A percentile compares a stretch with the other conserved stretches of the same genome.
These are phyloP conservation scores for Nitzschia inconspicua DNA, from an alignment of 108 stramenopile genomes.

Conservation along the genomic window DNA sequence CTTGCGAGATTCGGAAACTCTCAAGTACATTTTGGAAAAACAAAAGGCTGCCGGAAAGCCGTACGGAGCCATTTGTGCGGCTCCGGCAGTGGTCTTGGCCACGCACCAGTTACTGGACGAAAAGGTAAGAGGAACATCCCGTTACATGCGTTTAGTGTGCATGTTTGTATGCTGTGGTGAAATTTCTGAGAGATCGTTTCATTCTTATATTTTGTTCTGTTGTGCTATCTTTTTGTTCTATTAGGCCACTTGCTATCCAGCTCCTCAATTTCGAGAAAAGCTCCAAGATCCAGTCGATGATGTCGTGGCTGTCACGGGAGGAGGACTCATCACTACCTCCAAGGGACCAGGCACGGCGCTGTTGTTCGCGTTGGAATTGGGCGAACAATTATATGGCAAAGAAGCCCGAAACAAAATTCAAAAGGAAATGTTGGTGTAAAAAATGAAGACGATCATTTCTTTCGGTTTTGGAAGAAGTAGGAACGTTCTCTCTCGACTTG, in stretches of 20 bases:
- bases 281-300: conserved; percentile 53
- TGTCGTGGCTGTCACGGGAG: conserved; percentile 71
- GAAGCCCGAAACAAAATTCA: conserved; percentile 55
- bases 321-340: conserved; percentile 63
- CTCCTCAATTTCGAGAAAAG: conserved; percentile 58
- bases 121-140: conserved; percentile 18
- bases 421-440: conserved; percentile 43
- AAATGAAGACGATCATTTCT: too few species aligned
- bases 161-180: too few species aligned
- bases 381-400: conserved; percentile 58
- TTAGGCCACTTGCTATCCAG: conserved; percentile 95
- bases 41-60: conserved; percentile 59
- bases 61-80: conserved; percentile 83
- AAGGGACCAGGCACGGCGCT: conserved; percentile 82
- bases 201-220: too few species aligned
- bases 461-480: too few species aligned
- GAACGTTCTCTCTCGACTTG: too few species aligned
- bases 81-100: conserved; percentile 85
- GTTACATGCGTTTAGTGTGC: too few species aligned
- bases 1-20: conserved; percentile 61
- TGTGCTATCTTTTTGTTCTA: too few species aligned
- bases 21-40: conserved; percentile 66
- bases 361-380: conserved; percentile 61
- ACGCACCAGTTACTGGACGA: conserved; percentile 63
- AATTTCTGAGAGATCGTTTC: too few species aligned